Conservation (phyloP, 768 basidiomycete genomes). For the Russula earlei region DNA sequence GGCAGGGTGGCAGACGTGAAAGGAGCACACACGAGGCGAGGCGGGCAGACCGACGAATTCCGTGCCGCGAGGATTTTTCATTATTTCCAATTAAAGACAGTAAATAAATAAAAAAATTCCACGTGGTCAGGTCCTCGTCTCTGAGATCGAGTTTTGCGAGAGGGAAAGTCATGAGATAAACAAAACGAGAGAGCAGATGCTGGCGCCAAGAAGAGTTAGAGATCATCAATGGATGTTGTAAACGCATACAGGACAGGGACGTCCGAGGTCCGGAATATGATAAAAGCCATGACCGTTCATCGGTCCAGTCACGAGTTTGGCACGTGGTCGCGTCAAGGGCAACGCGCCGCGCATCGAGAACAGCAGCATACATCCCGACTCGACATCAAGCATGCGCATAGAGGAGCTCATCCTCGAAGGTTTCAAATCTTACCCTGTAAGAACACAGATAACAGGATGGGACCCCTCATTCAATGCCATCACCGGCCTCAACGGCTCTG, state of each 20-base stretch:
- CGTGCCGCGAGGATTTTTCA: too few relatives aligned
- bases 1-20: not conserved
- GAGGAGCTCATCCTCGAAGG: conserved; percentile 38
- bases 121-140: not conserved
- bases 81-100: not conserved
- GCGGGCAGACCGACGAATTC: too few relatives aligned
- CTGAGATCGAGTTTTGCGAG: not conserved
- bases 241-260: too few relatives aligned
- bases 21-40: not conserved
- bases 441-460: conserved; percentile 95
- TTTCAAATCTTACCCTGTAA: conserved; percentile 96
- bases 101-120: not conserved
- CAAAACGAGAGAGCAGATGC: not conserved
- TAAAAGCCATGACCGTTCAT: too few relatives aligned
- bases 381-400: conserved; percentile 18
- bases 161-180: too few relatives aligned
- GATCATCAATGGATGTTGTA: too few relatives aligned
- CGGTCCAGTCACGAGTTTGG: not conserved
- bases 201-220: too few relatives aligned
- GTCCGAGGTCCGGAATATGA: too few relatives aligned
- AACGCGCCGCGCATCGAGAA: not conserved
- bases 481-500: conserved; percentile 90
- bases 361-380: not conserved
- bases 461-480: conserved; percentile 98
- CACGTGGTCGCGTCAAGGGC: conserved; percentile 11